A percentile compares a stretch with the other conserved stretches of the same genome.
phyloP scores from a whole-genome alignment of 306 rosid species.

The Boehmeria nivea region DNA sequence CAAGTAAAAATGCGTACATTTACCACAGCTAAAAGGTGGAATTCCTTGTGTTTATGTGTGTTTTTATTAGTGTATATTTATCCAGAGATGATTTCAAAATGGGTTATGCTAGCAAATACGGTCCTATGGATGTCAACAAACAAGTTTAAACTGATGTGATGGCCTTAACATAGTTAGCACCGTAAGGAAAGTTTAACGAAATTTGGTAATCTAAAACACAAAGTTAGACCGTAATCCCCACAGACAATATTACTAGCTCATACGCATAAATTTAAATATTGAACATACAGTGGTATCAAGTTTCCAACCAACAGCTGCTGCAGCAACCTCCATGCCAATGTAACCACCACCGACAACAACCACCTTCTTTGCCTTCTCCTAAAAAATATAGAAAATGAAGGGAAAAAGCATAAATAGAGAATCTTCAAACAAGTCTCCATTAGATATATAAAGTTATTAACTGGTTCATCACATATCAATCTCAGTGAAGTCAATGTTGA shows the following conservation, averaged over 20 bases:
- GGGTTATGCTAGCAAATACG: not conserved
- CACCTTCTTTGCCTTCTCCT: conserved; percentile 74
- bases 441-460: not conserved
- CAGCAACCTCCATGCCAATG: conserved; percentile 97
- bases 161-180: too few species aligned
- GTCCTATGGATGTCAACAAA: not conserved
- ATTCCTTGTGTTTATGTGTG: too few species aligned
- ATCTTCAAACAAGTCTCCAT: not conserved
- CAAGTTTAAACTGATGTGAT: too few species aligned
- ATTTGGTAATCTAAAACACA: too few species aligned
- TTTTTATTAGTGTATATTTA: not conserved
- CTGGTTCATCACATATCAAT: not conserved
- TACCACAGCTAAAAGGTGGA: too few species aligned
- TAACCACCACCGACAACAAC: conserved; percentile 95
- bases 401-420: not conserved
- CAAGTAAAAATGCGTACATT: too few species aligned
- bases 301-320: conserved; percentile 90
- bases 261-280: conserved; percentile 7
- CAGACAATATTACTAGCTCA: too few species aligned
- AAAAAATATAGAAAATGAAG: conserved; percentile 16
- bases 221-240: too few species aligned
- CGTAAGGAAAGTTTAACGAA: too few species aligned
- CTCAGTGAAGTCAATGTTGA: too few species aligned
- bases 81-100: not conserved
- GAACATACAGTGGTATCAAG: conserved; percentile 83